Evolutionary conservation across 2,329 filamentous ascomycete species (phyloP).

Genomic region (Chaetomium sp.): DNA sequence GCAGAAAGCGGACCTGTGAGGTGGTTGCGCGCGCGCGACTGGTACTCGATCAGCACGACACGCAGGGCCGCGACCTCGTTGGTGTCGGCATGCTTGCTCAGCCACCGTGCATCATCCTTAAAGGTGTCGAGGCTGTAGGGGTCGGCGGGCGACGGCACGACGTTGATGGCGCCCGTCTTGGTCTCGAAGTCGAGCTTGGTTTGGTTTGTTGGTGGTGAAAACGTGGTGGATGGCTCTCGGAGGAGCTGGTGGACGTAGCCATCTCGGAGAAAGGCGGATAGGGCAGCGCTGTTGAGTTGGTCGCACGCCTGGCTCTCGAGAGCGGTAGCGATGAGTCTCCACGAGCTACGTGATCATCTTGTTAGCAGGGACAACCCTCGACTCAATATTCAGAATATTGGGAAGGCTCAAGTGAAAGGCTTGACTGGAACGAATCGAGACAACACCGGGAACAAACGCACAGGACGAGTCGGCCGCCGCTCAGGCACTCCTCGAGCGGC

Average conservation of each 20-base stretch:
- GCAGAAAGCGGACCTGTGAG: conserved; percentile 66
- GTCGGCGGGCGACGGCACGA: conserved; percentile 59
- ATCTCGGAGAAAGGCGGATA: conserved; percentile 66
- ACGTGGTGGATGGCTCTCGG: conserved; percentile 61
- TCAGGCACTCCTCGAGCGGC: conserved; percentile 77
- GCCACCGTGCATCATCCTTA: conserved; percentile 79
- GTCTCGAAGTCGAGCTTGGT: conserved; percentile 71
- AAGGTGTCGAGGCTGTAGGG: conserved; percentile 70
- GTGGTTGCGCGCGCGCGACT: conserved; percentile 67
- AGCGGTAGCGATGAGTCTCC: conserved; percentile 53
- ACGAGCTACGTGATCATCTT: conserved; percentile 43
- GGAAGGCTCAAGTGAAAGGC: too few species aligned
- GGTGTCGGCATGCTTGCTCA: conserved; percentile 70
- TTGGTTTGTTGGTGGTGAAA: conserved; percentile 53
- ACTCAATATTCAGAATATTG: too few species aligned
- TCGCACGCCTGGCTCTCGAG: conserved; percentile 51
- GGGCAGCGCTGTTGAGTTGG: conserved; percentile 45
- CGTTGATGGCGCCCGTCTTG: conserved; percentile 80
- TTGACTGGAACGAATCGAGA: background rate
- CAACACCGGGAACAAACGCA: conserved; percentile 39
- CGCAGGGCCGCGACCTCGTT: conserved; percentile 79
- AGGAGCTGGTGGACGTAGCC: conserved; percentile 62
- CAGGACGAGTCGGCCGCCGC: conserved; percentile 73
- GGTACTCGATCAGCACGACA: conserved; percentile 75
- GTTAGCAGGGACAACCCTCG: too few species aligned